Percentiles rank a stretch among this genome's conserved stretches.
phyloP scores from a whole-genome alignment of 164 flowering plant genomes.

The Berberis vulgaris region DNA sequence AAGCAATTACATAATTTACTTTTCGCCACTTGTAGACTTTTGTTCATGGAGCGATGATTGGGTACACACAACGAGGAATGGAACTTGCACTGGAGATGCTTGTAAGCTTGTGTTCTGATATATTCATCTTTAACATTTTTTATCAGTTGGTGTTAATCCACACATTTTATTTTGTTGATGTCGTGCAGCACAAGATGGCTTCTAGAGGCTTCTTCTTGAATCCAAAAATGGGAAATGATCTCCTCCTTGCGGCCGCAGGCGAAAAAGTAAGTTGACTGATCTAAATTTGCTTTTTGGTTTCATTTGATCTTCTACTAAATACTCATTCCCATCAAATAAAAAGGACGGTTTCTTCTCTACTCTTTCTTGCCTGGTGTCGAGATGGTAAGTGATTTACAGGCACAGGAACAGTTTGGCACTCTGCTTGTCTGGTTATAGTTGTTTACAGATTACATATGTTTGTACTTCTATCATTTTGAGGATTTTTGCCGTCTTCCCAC shows the following conservation, averaged over 20 bases:
- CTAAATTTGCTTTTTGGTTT: no score
- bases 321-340: no score
- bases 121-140: neutral
- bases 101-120: neutral
- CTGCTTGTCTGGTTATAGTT: no score
- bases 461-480: no score
- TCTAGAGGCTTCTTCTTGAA: constrained; percentile 1
- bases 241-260: constrained; percentile 2
- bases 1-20: no score
- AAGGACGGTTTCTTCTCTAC: no score
- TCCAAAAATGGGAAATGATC: constrained; percentile 1
- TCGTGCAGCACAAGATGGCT: constrained; percentile 1
- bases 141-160: neutral
- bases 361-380: no score
- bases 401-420: no score
- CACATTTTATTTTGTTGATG: neutral
- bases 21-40: neutral
- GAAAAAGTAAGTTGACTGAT: neutral
- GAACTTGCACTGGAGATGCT: neutral
- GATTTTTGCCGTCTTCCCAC: neutral
- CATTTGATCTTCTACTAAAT: no score
- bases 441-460: no score
- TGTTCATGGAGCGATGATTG: neutral
- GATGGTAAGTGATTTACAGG: no score
- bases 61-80: neutral